Evolutionary conservation across 139 green algal species (phyloP).

Genomic region (Pseudopediastrum boryanum): DNA sequence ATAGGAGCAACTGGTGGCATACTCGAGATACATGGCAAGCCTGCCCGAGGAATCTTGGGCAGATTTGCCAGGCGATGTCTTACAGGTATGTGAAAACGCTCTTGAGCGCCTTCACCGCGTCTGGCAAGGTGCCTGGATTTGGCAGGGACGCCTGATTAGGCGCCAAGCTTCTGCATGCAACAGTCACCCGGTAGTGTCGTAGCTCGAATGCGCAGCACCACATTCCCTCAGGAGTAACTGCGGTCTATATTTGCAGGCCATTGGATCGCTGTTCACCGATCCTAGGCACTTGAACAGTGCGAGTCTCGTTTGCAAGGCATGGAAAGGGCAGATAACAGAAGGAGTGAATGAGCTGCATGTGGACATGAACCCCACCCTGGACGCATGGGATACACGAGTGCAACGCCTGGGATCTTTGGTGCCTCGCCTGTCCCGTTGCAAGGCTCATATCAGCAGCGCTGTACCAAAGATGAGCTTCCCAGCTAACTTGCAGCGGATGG

Average conservation of each 20-base stretch:
- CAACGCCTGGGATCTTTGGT: conserved; percentile 4
- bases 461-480: conserved; percentile 10
- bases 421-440: conserved; percentile 21
- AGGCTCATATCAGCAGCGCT: conserved; percentile 23
- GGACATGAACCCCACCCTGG: conserved; percentile 11
- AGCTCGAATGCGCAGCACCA: not conserved
- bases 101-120: too few relatives aligned
- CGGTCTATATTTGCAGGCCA: too few relatives aligned
- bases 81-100: too few relatives aligned
- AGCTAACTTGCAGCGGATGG: conserved; percentile 2
- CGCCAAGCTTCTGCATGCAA: not conserved
- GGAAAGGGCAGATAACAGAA: conserved; percentile 3
- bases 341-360: conserved; percentile 24
- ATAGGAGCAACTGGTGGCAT: too few relatives aligned
- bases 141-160: not conserved
- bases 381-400: conserved; percentile 4
- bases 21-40: too few relatives aligned
- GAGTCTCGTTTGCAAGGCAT: conserved; percentile 15
- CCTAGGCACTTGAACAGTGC: conserved; percentile 20
- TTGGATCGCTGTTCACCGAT: not conserved
- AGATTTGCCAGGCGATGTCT: too few relatives aligned
- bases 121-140: conserved; percentile 10
- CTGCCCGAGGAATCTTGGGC: too few relatives aligned
- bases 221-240: too few relatives aligned
- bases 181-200: not conserved